These are phyloP conservation scores for Trichophyton equinum DNA, from an alignment of 2,329 filamentous ascomycete genomes.

Conservation along the genomic window DNA sequence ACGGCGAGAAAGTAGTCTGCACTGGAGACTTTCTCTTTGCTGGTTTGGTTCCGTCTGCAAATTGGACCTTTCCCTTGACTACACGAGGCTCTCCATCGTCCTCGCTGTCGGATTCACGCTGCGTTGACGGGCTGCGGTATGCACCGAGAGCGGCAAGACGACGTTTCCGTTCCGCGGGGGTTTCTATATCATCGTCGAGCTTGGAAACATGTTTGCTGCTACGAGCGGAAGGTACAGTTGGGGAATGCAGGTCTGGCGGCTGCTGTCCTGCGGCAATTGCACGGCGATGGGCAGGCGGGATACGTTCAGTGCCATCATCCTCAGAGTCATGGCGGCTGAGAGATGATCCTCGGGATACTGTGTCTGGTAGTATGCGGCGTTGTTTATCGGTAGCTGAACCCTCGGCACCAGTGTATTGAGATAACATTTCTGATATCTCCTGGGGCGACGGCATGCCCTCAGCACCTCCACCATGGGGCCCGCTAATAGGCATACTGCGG, in stretches of 20 bases:
- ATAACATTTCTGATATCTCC: slow-evolving; percentile 28
- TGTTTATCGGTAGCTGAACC: slow-evolving; percentile 29
- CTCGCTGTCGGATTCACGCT: slow-evolving; percentile 17
- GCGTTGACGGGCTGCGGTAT: slow-evolving; percentile 10
- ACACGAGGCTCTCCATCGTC: slow-evolving; percentile 17
- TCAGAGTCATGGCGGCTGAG: slow-evolving; percentile 25
- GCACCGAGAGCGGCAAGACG: slow-evolving; percentile 34
- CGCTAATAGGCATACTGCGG: slow-evolving; percentile 16
- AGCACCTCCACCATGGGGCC: slow-evolving; percentile 11
- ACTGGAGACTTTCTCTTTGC: slow-evolving; percentile 16
- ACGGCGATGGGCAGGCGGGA: slow-evolving; percentile 25
- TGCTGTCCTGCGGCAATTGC: slow-evolving; percentile 6
- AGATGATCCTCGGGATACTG: not conserved
- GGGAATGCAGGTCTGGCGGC: not conserved
- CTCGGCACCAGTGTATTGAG: slow-evolving; percentile 22
- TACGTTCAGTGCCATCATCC: slow-evolving; percentile 32
- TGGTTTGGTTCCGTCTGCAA: slow-evolving; percentile 23
- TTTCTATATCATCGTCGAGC: slow-evolving; percentile 24
- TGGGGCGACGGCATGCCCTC: slow-evolving; percentile 20
- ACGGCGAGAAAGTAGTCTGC: not conserved
- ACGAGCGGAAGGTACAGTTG: not conserved
- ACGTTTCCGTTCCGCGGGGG: slow-evolving; percentile 35
- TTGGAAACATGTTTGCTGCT: slow-evolving; percentile 13
- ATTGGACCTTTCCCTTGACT: slow-evolving; percentile 22
- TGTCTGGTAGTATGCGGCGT: slow-evolving; percentile 21